A percentile compares a stretch with the other conserved stretches of the same genome.
Conservation (phyloP, 2,329 filamentous ascomycete species). For the Pseudocercospora musae region DNA sequence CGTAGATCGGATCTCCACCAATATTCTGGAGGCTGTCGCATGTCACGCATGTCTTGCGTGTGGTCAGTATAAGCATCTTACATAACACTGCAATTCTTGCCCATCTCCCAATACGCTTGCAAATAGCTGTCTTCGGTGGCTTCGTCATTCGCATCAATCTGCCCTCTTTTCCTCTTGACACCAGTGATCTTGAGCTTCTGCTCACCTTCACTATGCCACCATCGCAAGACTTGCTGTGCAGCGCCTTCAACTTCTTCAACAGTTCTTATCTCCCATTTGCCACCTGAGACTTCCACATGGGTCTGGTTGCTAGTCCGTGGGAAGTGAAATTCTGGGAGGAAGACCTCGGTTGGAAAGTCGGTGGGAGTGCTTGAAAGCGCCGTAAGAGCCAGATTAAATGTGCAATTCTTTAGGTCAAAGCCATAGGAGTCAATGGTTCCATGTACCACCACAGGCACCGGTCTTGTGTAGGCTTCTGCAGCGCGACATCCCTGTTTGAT, state of each 20-base stretch:
- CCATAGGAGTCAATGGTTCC: constrained; percentile 69
- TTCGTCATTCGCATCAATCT: constrained; percentile 41
- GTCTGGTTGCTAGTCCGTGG: constrained; percentile 59
- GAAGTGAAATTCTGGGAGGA: constrained; percentile 89
- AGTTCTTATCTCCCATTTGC: constrained; percentile 81
- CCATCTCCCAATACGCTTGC: constrained; percentile 54
- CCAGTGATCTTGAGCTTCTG: constrained; percentile 77
- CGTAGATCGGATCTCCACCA: neutral
- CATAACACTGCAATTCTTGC: constrained; percentile 45
- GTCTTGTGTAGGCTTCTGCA: constrained; percentile 88
- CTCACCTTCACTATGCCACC: constrained; percentile 89
- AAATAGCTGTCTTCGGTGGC: constrained; percentile 73
- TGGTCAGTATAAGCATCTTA: constrained; percentile 21
- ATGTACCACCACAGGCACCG: constrained; percentile 71
- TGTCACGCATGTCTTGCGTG: neutral
- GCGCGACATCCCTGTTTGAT: constrained; percentile 66
- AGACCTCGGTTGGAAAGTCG: constrained; percentile 73
- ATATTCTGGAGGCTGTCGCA: neutral
- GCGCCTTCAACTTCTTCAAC: constrained; percentile 65
- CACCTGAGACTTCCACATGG: constrained; percentile 71
- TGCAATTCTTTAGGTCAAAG: constrained; percentile 78
- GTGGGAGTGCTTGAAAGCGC: constrained; percentile 59
- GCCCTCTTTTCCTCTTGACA: constrained; percentile 56
- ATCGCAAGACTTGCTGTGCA: constrained; percentile 69
- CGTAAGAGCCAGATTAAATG: constrained; percentile 69